Evolutionary conservation across 2,329 filamentous ascomycete genomes (phyloP).

Genomic region (Penicillium hesseltinei): DNA sequence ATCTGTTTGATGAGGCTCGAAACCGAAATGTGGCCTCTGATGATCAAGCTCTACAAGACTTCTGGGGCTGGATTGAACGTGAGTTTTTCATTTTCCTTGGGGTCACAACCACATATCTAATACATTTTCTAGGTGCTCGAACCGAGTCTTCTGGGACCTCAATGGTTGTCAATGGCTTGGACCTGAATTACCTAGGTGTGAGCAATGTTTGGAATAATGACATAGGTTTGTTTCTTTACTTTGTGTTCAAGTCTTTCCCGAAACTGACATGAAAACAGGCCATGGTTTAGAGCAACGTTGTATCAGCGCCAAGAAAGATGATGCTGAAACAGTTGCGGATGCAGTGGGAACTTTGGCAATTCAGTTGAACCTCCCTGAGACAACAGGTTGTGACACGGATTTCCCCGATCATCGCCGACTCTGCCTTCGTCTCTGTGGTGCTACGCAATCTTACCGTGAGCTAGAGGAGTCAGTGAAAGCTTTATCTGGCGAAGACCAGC

Average conservation of each 20-base stretch:
- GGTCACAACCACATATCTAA: constrained; percentile 7
- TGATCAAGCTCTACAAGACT: constrained; percentile 55
- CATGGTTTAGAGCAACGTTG: constrained; percentile 34
- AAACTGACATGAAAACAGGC: constrained; percentile 25
- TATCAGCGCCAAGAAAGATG: constrained; percentile 26
- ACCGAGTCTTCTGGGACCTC: constrained; percentile 45
- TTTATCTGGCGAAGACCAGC: constrained; percentile 53
- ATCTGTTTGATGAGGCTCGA: constrained; percentile 52
- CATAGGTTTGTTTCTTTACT: constrained; percentile 42
- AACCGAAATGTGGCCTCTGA: constrained; percentile 57
- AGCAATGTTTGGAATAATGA: constrained; percentile 59
- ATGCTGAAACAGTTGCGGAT: constrained; percentile 30
- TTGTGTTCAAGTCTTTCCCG: neutral
- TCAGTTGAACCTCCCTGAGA: constrained; percentile 50
- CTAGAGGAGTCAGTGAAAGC: constrained; percentile 50
- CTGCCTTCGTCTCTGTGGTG: constrained; percentile 59
- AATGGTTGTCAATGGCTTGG: constrained; percentile 57
- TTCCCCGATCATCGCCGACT: constrained; percentile 58
- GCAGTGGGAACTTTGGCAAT: constrained; percentile 53
- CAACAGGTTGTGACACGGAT: constrained; percentile 51
- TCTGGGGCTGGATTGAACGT: constrained; percentile 60
- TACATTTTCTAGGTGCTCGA: constrained; percentile 35
- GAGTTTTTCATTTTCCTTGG: constrained; percentile 16
- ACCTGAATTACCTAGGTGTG: constrained; percentile 62
- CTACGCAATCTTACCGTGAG: constrained; percentile 53